A percentile compares a stretch with the other conserved stretches of the same genome.
Conservation (phyloP, 495 filamentous ascomycete species). For the Cladorrhinum samala region DNA sequence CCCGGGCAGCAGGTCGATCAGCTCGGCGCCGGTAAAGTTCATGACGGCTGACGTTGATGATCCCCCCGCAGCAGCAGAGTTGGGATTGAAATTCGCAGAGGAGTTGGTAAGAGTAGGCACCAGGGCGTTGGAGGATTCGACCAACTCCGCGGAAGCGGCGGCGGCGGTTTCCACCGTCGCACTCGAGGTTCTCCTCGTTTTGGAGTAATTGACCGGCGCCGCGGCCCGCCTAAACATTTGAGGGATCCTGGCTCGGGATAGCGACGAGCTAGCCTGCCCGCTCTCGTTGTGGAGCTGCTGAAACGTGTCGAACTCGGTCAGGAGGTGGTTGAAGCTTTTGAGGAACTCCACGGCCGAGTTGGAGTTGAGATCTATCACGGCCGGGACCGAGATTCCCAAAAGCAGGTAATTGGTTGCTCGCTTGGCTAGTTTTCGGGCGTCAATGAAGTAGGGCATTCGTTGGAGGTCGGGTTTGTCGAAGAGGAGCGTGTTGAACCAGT, state of each 20-base stretch:
- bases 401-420: conserved; percentile 88
- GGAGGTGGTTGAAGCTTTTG: conserved; percentile 74
- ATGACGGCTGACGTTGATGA: conserved; percentile 32
- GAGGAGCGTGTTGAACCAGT: conserved; percentile 96
- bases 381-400: conserved; percentile 84
- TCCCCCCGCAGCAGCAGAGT: no score
- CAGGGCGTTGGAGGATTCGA: neutral
- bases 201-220: conserved; percentile 45
- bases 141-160: neutral
- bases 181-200: conserved; percentile 62
- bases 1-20: conserved; percentile 48
- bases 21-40: conserved; percentile 38
- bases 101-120: neutral
- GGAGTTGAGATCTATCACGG: conserved; percentile 78
- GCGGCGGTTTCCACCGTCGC: neutral
- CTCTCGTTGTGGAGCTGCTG: conserved; percentile 77
- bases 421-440: conserved; percentile 71
- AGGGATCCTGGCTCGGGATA: conserved; percentile 71
- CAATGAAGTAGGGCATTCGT: conserved; percentile 72
- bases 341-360: conserved; percentile 76
- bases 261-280: conserved; percentile 59
- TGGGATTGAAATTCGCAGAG: neutral
- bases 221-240: conserved; percentile 81
- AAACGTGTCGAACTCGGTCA: conserved; percentile 89
- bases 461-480: conserved; percentile 77